Base-by-base conservation (phyloP, 306 rosid species). In the Parietaria judaica region DNA sequence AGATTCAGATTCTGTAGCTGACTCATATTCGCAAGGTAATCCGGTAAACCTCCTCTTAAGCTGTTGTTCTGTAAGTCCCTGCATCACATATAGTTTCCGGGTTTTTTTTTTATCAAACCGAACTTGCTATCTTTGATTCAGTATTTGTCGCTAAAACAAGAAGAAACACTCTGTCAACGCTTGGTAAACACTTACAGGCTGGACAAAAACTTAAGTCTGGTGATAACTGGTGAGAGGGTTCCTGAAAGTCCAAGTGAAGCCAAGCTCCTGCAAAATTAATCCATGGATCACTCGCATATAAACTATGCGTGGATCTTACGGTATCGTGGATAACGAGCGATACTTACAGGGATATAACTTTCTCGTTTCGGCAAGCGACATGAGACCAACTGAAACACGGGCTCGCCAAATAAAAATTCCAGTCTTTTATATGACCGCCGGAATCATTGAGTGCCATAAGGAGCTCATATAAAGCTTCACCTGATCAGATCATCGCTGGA, bases 301-400 rank as follows among this genome's bases (percentile, higher is more conserved):
- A 5, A 41, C 45, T 5, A 41, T 41, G 6, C 7, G 9, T 41
- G 62, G 74, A 76, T 58, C 67, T 38, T 36, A 70, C 58, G 17
- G 45, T 35, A 70, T 56, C 61, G 41, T 41, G 31, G 31, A 1
- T 41, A 5, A 41, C 9, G 7, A 41, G 6, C 45, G 3, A 41
- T 62, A 63, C 97, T 88, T 80, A 92, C 98, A 92, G 77, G 61
- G 89, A 75, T 64, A 82, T 79, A 77, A 92, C 98, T 38, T 92
- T 79, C 62, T 80, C 88, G 37, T 79, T 76, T 74, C 79, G 76
- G 58, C 98, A 92, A 61, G 81, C 70, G 68, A 92, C 78, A 63
- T 82, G 85, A 43, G 94, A 80, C 98, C 98, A 92, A 63, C 88
- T 92, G 69, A 51, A 82, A 73, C 98, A 92, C 1, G 98, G 98